Percentiles rank a stretch among this genome's conserved stretches.
phyloP scores from a whole-genome alignment of 192 early-diverging fungal genomes.

The Neocallimastix lanati region DNA sequence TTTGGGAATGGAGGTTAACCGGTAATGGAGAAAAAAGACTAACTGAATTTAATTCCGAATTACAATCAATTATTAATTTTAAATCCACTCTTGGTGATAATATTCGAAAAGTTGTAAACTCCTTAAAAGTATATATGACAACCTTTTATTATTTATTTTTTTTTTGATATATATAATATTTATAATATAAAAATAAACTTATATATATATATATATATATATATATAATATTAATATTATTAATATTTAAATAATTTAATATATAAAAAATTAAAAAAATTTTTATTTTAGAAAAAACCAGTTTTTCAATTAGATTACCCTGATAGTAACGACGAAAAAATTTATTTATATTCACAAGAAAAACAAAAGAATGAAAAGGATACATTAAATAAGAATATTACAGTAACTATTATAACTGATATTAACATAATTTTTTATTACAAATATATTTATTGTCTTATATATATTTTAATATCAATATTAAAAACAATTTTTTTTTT shows the following conservation, averaged over 20 bases:
- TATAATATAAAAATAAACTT: too few relatives aligned
- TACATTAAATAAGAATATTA: background rate
- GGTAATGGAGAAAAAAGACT: background rate
- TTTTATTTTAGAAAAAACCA: background rate
- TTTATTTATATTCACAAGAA: background rate
- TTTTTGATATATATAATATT: too few relatives aligned
- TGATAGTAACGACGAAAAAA: background rate
- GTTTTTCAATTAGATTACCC: background rate
- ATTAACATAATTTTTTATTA: too few relatives aligned
- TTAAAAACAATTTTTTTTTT: too few relatives aligned
- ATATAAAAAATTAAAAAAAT: too few relatives aligned
- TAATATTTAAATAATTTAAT: too few relatives aligned
- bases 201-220: too few relatives aligned
- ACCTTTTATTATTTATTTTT: too few relatives aligned
- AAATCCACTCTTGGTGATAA: background rate
- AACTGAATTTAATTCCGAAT: background rate
- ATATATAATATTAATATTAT: too few relatives aligned
- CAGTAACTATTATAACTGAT: too few relatives aligned
- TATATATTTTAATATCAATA: too few relatives aligned
- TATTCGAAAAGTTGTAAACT: background rate
- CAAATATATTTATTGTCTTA: too few relatives aligned
- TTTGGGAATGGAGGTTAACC: background rate
- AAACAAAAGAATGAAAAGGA: background rate
- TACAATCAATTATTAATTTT: background rate
- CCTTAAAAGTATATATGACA: background rate